These are phyloP conservation scores for Rachicladosporium sp. DNA, from an alignment of 2,329 filamentous ascomycete species.

Conservation along the genomic window DNA sequence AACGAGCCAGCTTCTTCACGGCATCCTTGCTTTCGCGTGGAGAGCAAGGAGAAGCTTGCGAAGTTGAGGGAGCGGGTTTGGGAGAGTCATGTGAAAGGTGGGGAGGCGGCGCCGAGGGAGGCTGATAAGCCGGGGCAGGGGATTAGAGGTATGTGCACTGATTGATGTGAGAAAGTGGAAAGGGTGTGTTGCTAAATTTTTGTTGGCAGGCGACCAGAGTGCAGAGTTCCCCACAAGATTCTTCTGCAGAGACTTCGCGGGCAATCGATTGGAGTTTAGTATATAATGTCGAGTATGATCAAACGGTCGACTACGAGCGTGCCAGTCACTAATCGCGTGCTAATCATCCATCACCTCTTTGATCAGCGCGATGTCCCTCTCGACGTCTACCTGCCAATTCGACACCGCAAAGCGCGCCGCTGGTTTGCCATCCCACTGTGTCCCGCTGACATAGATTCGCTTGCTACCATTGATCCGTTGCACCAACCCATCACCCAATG, in stretches of 20 bases:
- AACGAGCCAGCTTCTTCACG: conserved; percentile 32
- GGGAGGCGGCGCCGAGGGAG: conserved; percentile 37
- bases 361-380: conserved; percentile 55
- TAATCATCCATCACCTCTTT: conserved; percentile 41
- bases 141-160: conserved; percentile 15
- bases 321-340: no score
- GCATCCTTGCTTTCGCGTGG: conserved; percentile 49
- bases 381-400: conserved; percentile 66
- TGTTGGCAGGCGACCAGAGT: conserved; percentile 34
- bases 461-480: conserved; percentile 59
- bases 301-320: no score
- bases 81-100: conserved; percentile 39
- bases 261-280: conserved; percentile 29
- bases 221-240: conserved; percentile 50
- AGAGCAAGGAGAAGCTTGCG: conserved; percentile 35
- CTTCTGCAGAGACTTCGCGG: conserved; percentile 41
- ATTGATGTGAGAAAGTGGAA: background rate
- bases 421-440: conserved; percentile 58
- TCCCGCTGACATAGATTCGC: conserved; percentile 73
- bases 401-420: conserved; percentile 73
- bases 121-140: conserved; percentile 44
- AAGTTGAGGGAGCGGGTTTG: conserved; percentile 38
- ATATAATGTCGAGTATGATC: conserved; percentile 11
- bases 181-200: background rate
- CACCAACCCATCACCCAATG: conserved; percentile 54